These are phyloP conservation scores for Talaromyces borbonicus DNA, from an alignment of 495 filamentous ascomycete genomes.

Conservation along the genomic window DNA sequence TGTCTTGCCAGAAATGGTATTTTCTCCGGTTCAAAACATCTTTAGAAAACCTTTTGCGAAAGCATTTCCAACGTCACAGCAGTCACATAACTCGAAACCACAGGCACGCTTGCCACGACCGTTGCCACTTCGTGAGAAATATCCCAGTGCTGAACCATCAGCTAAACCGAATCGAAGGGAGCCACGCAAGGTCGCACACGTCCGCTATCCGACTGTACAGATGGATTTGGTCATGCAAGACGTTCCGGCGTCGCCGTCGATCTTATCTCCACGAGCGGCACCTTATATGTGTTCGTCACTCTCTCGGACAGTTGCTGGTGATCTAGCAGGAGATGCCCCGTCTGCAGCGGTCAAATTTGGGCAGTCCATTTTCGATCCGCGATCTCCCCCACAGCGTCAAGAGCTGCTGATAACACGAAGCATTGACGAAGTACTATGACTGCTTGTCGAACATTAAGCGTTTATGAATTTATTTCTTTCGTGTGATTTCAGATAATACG, in stretches of 20 bases:
- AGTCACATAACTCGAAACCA: conserved; percentile 14
- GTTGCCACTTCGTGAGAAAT: conserved; percentile 34
- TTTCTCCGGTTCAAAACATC: conserved; percentile 13
- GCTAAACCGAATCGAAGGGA: conserved; percentile 7
- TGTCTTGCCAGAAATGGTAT: neutral
- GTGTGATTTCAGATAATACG: conserved; percentile 24
- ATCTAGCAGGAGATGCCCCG: conserved; percentile 22
- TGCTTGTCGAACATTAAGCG: neutral
- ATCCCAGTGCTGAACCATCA: conserved; percentile 18
- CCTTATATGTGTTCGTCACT: conserved; percentile 34
- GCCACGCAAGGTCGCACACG: conserved; percentile 14
- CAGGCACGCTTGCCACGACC: conserved; percentile 33
- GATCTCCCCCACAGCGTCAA: conserved; percentile 36
- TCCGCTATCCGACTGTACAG: conserved; percentile 15
- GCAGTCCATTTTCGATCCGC: conserved; percentile 30
- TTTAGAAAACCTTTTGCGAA: neutral
- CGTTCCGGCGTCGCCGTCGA: conserved; percentile 21
- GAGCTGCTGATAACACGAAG: conserved; percentile 43
- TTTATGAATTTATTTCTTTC: conserved; percentile 16
- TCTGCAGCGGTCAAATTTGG: conserved; percentile 16
- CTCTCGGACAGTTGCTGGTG: conserved; percentile 23
- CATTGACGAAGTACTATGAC: conserved; percentile 44
- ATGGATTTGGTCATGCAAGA: conserved; percentile 32
- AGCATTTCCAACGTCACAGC: neutral
- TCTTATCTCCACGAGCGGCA: conserved; percentile 42